phyloP scores from a whole-genome alignment of 148 eudicot species.

The Pharnaceum exiguum region DNA sequence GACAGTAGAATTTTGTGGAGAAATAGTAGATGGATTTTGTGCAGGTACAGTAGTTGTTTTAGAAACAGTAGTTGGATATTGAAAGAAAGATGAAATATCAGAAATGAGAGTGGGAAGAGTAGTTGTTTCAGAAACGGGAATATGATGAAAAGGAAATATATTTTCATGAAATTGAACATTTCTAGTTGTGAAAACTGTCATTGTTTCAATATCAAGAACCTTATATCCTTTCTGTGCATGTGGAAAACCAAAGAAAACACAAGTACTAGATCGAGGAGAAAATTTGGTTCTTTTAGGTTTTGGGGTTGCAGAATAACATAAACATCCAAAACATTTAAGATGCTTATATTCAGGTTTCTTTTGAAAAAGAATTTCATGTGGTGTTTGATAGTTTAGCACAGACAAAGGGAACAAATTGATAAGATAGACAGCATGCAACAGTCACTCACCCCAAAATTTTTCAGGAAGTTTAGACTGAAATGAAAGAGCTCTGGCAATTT shows the following conservation, averaged over 20 bases:
- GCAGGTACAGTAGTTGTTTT: no score
- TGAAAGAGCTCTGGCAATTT: not conserved
- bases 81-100: no score
- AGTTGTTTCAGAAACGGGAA: not conserved
- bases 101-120: not conserved
- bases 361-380: not conserved
- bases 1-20: no score
- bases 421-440: not conserved
- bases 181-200: not conserved
- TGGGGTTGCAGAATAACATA: not conserved
- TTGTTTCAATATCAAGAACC: not conserved
- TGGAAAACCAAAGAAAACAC: slow-evolving; percentile 2
- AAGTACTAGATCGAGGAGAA: not conserved
- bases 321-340: not conserved
- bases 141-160: not conserved
- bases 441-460: not conserved
- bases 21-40: no score
- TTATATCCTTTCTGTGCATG: not conserved
- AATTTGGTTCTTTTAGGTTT: not conserved
- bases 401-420: not conserved
- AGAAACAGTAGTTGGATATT: no score
- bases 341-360: not conserved
- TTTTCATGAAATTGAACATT: not conserved
- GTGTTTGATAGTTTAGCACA: not conserved
- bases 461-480: not conserved